Base-by-base conservation (phyloP, 208 protist genomes). In the Spongospora subterranea region DNA sequence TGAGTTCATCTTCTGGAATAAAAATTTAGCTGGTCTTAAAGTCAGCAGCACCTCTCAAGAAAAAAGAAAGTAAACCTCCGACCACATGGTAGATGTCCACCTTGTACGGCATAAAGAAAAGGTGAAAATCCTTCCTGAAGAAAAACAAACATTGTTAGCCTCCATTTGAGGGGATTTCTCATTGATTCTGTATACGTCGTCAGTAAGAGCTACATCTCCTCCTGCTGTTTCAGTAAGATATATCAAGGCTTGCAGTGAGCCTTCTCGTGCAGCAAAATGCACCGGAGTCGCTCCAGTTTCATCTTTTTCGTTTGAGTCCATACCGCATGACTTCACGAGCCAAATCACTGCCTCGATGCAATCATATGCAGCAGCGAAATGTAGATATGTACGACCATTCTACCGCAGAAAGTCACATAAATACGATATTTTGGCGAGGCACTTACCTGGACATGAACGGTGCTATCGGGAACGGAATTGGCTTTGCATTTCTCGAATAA, bases 81-180 rank as follows among this genome's bases (percentile, higher is more conserved):
- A 82, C 71, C n/a, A 43, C 71, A 82, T 39, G 71, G 71, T 43
- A 82, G n/a, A 6, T 82, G 71, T 43, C 71, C 71, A 39, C 71
- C 71, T 20, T 82, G n/a, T 6, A 82, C 71, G 11, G 71, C 71
- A 43, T 82, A 43, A 6, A 82, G 71, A 43, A 82, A 82, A 40
- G 71, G 71, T 6, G 17, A 40, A 43, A 45, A 82, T 20, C 71
- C 71, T 35, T 82, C 40, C 35, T 45, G 17, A 43, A 40, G 35
- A 43, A 65, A 17, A 29, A 29, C 54, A 29, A 65, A 65, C 71
- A 82, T 6, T 60, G 13, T 60, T 60, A 60, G 24, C 50, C 13
- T 60, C 50, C 13, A 60, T 29, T 60, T 60, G 13, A 60, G 24
- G 24, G 24, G 50, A 60, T 60, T 35, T 39, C 71, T 35, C 71